Percentiles rank a stretch among this genome's conserved stretches.
Conservation (phyloP, 306 rosid species). For the Argentina anserina region DNA sequence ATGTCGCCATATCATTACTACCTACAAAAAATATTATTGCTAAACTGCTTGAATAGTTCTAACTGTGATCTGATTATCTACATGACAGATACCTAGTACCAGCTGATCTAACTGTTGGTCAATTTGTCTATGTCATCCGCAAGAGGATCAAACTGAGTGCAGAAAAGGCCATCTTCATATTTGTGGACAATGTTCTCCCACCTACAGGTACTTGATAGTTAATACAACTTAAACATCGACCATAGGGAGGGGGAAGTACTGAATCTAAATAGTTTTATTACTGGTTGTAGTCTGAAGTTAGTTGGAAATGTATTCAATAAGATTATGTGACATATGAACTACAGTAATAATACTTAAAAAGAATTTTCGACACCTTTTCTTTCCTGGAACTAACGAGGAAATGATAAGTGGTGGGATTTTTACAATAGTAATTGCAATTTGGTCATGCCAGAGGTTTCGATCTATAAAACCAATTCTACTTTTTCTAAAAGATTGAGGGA, state of each 20-base stretch:
- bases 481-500: slow-evolving; percentile 5
- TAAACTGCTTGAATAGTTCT: neutral
- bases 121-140: slow-evolving; percentile 49
- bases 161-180: slow-evolving; percentile 47
- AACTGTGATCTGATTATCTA: neutral
- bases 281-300: neutral
- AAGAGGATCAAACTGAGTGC: slow-evolving; percentile 50
- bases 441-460: neutral
- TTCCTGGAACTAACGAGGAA: neutral
- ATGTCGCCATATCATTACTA: neutral
- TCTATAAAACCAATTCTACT: neutral
- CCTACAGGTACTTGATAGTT: slow-evolving; percentile 48
- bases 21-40: neutral
- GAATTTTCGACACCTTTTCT: neutral
- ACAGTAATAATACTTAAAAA: neutral
- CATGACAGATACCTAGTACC: slow-evolving; percentile 42
- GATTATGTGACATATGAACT: neutral
- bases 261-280: neutral
- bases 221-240: neutral
- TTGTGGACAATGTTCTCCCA: slow-evolving; percentile 44
- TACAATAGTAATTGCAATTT: neutral
- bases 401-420: neutral
- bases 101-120: slow-evolving; percentile 48
- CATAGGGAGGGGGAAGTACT: neutral
- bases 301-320: neutral